Percentiles rank a stretch among this genome's conserved stretches.
Evolutionary conservation across 2,329 filamentous ascomycete species (phyloP).

Genomic region (Rhytidhysteron rufulum): DNA sequence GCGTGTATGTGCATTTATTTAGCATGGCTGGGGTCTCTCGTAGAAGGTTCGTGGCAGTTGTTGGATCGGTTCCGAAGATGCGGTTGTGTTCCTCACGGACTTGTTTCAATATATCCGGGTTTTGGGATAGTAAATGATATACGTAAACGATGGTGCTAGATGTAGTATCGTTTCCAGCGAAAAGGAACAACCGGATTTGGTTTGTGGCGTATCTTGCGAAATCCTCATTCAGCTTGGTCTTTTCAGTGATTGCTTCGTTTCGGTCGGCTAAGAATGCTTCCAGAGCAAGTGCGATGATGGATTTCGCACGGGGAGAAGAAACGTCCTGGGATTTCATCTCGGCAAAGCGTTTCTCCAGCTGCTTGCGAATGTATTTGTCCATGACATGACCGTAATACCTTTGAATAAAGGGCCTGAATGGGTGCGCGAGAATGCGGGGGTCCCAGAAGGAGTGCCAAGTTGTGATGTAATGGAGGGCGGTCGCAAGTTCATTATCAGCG

Average conservation of each 20-base stretch:
- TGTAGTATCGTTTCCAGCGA: constrained; percentile 40
- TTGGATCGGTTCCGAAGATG: constrained; percentile 41
- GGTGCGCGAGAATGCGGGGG: constrained; percentile 5
- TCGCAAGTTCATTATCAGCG: constrained; percentile 2
- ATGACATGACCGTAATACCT: constrained; percentile 22
- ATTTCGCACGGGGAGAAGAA: constrained; percentile 1
- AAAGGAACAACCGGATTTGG: constrained; percentile 33
- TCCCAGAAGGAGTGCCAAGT: constrained; percentile 7
- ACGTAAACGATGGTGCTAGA: constrained; percentile 6
- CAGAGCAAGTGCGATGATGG: constrained; percentile 5
- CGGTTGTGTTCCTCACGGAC: constrained; percentile 45
- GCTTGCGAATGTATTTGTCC: constrained; percentile 14
- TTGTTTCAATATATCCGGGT: neutral
- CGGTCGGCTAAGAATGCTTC: constrained; percentile 6
- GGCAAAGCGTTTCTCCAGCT: constrained; percentile 11
- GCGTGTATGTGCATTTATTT: constrained; percentile 5
- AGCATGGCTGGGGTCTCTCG: constrained; percentile 7
- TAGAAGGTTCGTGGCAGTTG: neutral
- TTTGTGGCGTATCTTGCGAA: constrained; percentile 12
- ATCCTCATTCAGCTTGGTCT: constrained; percentile 6
- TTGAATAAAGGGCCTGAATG: constrained; percentile 10
- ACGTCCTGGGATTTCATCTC: neutral
- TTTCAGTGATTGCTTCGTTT: neutral
- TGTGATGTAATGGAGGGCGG: constrained; percentile 1
- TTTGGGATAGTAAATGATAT: constrained; percentile 5